Percentiles rank a stretch among this genome's conserved stretches.
Evolutionary conservation across 2,329 filamentous ascomycete species (phyloP).

Genomic region (Monosporascus sp.): DNA sequence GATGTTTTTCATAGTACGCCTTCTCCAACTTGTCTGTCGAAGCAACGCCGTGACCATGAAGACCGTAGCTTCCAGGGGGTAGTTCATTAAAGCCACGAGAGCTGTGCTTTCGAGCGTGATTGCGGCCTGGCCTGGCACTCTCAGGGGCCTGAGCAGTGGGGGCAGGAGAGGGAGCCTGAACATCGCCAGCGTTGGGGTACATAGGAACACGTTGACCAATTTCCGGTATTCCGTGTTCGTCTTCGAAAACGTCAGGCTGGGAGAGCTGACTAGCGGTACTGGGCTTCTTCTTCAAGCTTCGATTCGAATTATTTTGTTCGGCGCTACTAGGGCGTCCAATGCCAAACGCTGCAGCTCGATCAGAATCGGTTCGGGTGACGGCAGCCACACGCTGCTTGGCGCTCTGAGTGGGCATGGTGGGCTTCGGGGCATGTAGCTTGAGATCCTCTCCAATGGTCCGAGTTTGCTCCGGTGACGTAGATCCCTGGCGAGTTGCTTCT

Average conservation of each 20-base stretch:
- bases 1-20: slow-evolving; percentile 90
- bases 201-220: slow-evolving; percentile 92
- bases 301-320: slow-evolving; percentile 45
- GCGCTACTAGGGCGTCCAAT: slow-evolving; percentile 63
- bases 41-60: slow-evolving; percentile 79
- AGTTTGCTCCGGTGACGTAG: slow-evolving; percentile 62
- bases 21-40: slow-evolving; percentile 80
- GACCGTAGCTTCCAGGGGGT: slow-evolving; percentile 86
- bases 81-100: slow-evolving; percentile 61
- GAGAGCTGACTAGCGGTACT: slow-evolving; percentile 51
- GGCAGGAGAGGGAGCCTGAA: slow-evolving; percentile 86
- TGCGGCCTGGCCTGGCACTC: slow-evolving; percentile 32
- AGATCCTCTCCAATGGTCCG: slow-evolving; percentile 75
- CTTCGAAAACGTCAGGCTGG: slow-evolving; percentile 51
- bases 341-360: slow-evolving; percentile 76
- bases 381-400: slow-evolving; percentile 78
- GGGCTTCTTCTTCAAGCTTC: slow-evolving; percentile 58
- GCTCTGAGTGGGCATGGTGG: slow-evolving; percentile 74
- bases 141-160: slow-evolving; percentile 40
- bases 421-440: slow-evolving; percentile 83
- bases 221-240: slow-evolving; percentile 85
- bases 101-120: slow-evolving; percentile 69
- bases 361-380: slow-evolving; percentile 90
- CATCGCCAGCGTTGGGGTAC: slow-evolving; percentile 87
- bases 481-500: slow-evolving; percentile 27